Evolutionary conservation across 768 basidiomycete genomes (phyloP), one percentile per base, ranked within the genome.

Genomic region (Peribolospora baueri): DNA sequence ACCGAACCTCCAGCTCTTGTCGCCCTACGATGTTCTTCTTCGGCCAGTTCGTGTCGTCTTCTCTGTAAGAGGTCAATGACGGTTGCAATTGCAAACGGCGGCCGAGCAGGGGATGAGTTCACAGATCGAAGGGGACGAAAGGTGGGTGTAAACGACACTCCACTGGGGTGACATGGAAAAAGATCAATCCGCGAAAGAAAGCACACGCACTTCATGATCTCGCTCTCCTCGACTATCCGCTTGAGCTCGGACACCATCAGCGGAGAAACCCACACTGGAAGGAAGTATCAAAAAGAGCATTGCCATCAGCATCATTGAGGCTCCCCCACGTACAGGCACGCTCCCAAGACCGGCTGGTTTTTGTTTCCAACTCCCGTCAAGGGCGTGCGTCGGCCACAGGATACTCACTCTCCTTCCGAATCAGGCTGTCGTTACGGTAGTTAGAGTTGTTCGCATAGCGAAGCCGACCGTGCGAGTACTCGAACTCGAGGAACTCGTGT

Each of bases 401-500:
- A 14, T 7, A 75, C 86, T 63, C 61, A 93, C 90, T 93, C 70
- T 98, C 93, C 84, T 97, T 97, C 58, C 91, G 78, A 66, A 98
- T 97, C 51, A 98, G 71, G 67, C 81, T 83, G 70, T 98, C 93
- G 63, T 97, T 97, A 41, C 93, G 73, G 70, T 98, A 98, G 70
- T 98, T 98, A 7, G 91, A 95, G 73, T 97, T 97, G 73, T 97
- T 91, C 58, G 93, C 93, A 67, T 97, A 98, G 61, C 93, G 78
- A 54, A 97, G 75, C 60, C 91, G 81, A 45, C 91, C 91, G 71
- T 90, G 84, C 10, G 85, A 82, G 71, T 95, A 95, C 68, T 97
- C 91, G 63, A 97, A 98, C 67, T 98, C 91, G 49, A 98, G 75
- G 68, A 97, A 97, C 68, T 93, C 88, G 70, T 93, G 88, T 25